Conservation (phyloP, 495 filamentous ascomycete species). For the Collariella sp. region DNA sequence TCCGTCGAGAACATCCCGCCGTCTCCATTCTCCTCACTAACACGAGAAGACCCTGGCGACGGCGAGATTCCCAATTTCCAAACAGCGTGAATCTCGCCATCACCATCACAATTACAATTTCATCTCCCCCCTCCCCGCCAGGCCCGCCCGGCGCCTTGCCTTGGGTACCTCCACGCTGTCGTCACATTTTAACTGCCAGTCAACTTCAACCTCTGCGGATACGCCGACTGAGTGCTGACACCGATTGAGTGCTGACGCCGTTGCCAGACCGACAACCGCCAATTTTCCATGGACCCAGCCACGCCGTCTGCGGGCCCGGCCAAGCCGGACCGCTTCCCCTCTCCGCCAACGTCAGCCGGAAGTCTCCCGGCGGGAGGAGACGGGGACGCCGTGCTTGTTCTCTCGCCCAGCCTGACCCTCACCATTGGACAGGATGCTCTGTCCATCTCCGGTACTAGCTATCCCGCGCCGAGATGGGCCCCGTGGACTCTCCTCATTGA, state of each 20-base stretch:
- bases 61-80: neutral
- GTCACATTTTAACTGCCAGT: too few relatives aligned
- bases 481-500: neutral
- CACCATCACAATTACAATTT: neutral
- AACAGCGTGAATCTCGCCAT: neutral
- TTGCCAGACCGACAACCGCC: neutral
- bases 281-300: conserved; percentile 5
- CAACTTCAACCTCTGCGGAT: neutral
- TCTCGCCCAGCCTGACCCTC: conserved; percentile 22
- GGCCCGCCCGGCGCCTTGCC: neutral
- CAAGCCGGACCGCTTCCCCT: neutral
- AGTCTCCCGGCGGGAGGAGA: neutral
- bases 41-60: neutral
- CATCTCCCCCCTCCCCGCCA: neutral
- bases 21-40: neutral
- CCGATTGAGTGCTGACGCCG: neutral
- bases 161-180: neutral
- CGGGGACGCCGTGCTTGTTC: conserved; percentile 14
- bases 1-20: too few relatives aligned
- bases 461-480: neutral
- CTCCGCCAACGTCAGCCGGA: neutral
- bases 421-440: conserved; percentile 17
- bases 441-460: conserved; percentile 16
- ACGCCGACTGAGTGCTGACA: neutral
- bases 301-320: conserved; percentile 4